Percentiles rank a stretch among this genome's conserved stretches.
phyloP scores from a whole-genome alignment of 1,139 yeast species.

The Protomyces pachydermus region DNA sequence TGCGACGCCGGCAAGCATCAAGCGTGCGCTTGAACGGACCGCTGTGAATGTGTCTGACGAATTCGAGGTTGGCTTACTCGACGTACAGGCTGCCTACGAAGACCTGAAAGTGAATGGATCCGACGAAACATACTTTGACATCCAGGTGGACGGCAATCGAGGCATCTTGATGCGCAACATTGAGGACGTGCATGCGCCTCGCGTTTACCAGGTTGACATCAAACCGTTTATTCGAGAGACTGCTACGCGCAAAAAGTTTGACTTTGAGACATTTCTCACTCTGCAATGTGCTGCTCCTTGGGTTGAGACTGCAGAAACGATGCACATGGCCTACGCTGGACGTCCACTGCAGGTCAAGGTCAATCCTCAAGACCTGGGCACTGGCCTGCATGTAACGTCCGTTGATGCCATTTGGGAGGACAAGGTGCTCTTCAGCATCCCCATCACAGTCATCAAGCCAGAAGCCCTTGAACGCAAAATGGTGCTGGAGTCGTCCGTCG shows the following conservation, averaged over 20 bases:
- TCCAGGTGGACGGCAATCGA: slow-evolving; percentile 16
- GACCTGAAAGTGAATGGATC: slow-evolving; percentile 15
- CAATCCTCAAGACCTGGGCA: slow-evolving; percentile 22
- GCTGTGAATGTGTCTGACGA: slow-evolving; percentile 26
- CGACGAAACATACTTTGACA: slow-evolving; percentile 24
- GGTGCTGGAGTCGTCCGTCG: slow-evolving; percentile 9
- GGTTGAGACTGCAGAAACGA: slow-evolving; percentile 26
- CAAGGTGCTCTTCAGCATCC: slow-evolving; percentile 27
- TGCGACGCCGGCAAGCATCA: slow-evolving; percentile 23
- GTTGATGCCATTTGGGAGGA: slow-evolving; percentile 6
- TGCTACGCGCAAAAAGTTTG: slow-evolving; percentile 16
- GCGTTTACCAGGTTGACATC: slow-evolving; percentile 20
- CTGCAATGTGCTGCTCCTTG: slow-evolving; percentile 23
- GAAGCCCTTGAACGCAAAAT: slow-evolving; percentile 6
- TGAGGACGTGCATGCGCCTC: slow-evolving; percentile 11
- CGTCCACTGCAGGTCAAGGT: slow-evolving; percentile 26
- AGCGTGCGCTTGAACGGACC: slow-evolving; percentile 24
- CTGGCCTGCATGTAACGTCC: slow-evolving; percentile 26
- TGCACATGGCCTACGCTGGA: slow-evolving; percentile 27
- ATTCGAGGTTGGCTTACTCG: slow-evolving; percentile 28
- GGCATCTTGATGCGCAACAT: slow-evolving; percentile 28
- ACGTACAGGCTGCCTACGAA: slow-evolving; percentile 27
- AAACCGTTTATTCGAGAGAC: slow-evolving; percentile 25
- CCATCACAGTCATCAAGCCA: slow-evolving; percentile 29
- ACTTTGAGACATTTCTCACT: slow-evolving; percentile 19